These are phyloP conservation scores for Leccinum sublutescens DNA, from an alignment of 768 basidiomycete species.

Conservation along the genomic window DNA sequence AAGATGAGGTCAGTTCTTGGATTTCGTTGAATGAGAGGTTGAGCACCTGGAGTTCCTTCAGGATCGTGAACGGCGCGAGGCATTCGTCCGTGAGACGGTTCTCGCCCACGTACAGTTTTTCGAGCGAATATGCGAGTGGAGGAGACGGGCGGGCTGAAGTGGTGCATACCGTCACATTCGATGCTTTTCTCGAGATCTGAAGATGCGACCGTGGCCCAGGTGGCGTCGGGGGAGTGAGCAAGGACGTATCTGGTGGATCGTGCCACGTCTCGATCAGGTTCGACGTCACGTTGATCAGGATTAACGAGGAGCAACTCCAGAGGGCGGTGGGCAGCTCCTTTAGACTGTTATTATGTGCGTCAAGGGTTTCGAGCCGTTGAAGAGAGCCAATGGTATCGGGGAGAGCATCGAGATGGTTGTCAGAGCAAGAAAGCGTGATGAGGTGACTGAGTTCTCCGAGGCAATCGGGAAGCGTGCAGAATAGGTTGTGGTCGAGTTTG, in stretches of 20 bases:
- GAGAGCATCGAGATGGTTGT: slow-evolving; percentile 79
- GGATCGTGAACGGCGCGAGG: slow-evolving; percentile 68
- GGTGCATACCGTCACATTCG: slow-evolving; percentile 33
- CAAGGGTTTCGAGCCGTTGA: slow-evolving; percentile 69
- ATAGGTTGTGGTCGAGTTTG: slow-evolving; percentile 82
- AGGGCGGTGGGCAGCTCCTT: slow-evolving; percentile 69
- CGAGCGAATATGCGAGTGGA: slow-evolving; percentile 68
- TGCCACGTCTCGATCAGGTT: slow-evolving; percentile 78
- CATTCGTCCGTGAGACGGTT: slow-evolving; percentile 82
- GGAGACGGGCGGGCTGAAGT: slow-evolving; percentile 38
- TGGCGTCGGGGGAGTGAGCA: slow-evolving; percentile 22
- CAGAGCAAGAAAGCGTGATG: slow-evolving; percentile 78
- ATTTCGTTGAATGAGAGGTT: slow-evolving; percentile 96
- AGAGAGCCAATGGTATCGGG: slow-evolving; percentile 77
- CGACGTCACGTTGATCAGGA: slow-evolving; percentile 80
- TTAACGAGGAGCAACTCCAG: slow-evolving; percentile 80
- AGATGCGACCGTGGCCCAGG: slow-evolving; percentile 15
- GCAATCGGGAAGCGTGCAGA: slow-evolving; percentile 80
- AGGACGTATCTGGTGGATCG: slow-evolving; percentile 48
- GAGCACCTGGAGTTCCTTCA: slow-evolving; percentile 76
- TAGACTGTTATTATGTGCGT: slow-evolving; percentile 91
- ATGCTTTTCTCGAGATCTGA: slow-evolving; percentile 33
- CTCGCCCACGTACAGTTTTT: slow-evolving; percentile 85
- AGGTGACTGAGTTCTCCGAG: slow-evolving; percentile 74
- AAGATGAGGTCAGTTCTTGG: slow-evolving; percentile 77